These are phyloP conservation scores for Prunus yedoensis DNA, from an alignment of 331 rosid genomes.

Conservation along the genomic window DNA sequence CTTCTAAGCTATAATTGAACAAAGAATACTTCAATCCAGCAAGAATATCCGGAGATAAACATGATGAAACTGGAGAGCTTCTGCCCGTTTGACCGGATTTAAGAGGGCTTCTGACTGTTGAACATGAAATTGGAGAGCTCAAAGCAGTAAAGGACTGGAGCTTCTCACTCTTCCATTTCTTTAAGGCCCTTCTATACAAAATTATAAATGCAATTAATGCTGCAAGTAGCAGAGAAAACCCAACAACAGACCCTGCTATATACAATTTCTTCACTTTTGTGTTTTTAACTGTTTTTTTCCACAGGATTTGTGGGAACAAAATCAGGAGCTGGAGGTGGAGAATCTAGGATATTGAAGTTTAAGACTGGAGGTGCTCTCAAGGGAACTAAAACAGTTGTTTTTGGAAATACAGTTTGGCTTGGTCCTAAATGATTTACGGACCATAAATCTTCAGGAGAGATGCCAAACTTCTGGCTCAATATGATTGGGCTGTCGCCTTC, in stretches of 20 bases:
- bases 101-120: constrained; percentile 34
- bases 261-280: constrained; percentile 29
- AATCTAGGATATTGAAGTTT: constrained; percentile 31
- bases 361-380: constrained; percentile 21
- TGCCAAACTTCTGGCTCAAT: constrained; percentile 36
- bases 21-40: constrained; percentile 55
- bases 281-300: not conserved
- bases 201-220: constrained; percentile 39
- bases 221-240: constrained; percentile 33
- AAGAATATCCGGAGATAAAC: constrained; percentile 66
- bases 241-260: constrained; percentile 46
- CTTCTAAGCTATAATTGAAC: constrained; percentile 51
- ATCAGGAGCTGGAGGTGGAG: constrained; percentile 52
- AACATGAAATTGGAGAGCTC: constrained; percentile 34
- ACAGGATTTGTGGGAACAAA: constrained; percentile 48
- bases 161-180: constrained; percentile 34
- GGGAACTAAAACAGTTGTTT: constrained; percentile 52
- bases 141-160: constrained; percentile 31
- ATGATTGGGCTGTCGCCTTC: constrained; percentile 19
- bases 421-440: constrained; percentile 30
- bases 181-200: constrained; percentile 37
- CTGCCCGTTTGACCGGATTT: constrained; percentile 22
- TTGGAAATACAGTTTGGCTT: constrained; percentile 30
- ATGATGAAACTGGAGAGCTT: constrained; percentile 41
- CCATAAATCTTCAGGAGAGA: constrained; percentile 38